Evolutionary conservation across 164 flowering plant genomes (phyloP), one percentile per base, ranked within the genome.

Genomic region (Aristolochia fimbriata): DNA sequence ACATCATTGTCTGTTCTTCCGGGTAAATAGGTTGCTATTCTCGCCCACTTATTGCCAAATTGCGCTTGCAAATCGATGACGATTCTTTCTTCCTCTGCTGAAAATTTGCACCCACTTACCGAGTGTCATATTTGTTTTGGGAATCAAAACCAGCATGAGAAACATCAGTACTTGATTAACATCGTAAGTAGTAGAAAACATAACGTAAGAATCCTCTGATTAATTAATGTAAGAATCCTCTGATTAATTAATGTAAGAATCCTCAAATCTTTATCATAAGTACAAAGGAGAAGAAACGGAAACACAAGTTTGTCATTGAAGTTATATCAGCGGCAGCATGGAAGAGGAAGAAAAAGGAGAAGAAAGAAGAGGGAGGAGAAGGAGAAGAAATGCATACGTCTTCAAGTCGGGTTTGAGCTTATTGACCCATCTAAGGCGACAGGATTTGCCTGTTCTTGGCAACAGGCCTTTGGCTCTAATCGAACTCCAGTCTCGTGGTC

Each of bases 401-500:
- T 90, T 93, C 74, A 93, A 80, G 68, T 90, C 79, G 66, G 98
- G 98, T 59, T 94, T 65, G 65, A 93, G 96, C 71, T 90, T 87
- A 57, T 90, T 90, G 68, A 90, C 92, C 97, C 96, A 93, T 48
- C 98, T 83, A 54, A 93, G 94, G 17, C 98, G 97, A 64, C 98
- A 90, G 0, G 97, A 93, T 70, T 93, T 90, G 49, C 98, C 97
- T 12, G 97, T 90, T n/a, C 97, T 74, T 0, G 73, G 90, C 47
- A 93, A 62, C 24, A 93, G 83, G 33, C 96, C 94, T 74, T 87
- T 90, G 96, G 96, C 87, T 83, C 92, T 93, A 86, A 93, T 87
- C 84, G 97, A 86, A 94, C 98, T 90, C 98, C 96, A 90, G 59
- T 90, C 97, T 60, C 94, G 66, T 0, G 98, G 94, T 9, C 98